These are phyloP conservation scores for Sphagnum contortum DNA, from an alignment of 225 moss, liverwort and hornwort species.

Conservation along the genomic window DNA sequence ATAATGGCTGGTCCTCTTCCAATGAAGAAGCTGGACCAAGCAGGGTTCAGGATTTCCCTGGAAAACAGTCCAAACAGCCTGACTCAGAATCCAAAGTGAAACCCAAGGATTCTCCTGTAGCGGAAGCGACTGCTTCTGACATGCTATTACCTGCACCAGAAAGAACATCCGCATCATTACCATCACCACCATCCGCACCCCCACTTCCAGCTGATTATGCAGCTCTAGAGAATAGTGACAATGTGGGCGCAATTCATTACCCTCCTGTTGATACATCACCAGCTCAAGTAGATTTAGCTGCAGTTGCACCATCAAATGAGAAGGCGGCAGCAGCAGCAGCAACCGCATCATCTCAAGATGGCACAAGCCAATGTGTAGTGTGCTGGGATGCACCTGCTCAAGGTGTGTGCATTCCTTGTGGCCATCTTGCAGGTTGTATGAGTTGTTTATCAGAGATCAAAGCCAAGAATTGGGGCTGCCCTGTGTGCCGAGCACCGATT, in stretches of 20 bases:
- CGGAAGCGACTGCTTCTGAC: constrained; percentile 3
- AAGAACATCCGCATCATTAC: neutral
- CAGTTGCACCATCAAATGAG: constrained; percentile 6
- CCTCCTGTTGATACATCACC: constrained; percentile 68
- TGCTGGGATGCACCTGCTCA: constrained; percentile 96
- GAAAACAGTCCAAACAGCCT: constrained; percentile 3
- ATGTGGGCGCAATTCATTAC: constrained; percentile 53
- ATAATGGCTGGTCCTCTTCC: constrained; percentile 34
- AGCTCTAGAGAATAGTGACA: constrained; percentile 19
- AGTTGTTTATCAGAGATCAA: constrained; percentile 87
- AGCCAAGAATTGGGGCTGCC: constrained; percentile 84
- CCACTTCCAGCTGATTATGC: constrained; percentile 44
- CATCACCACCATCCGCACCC: constrained; percentile 54
- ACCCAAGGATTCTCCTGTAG: neutral
- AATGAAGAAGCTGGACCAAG: constrained; percentile 49
- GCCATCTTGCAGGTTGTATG: constrained; percentile 90
- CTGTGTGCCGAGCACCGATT: constrained; percentile 83
- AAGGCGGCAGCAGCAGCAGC: constrained; percentile 8
- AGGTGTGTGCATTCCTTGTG: constrained; percentile 91
- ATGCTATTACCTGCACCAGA: neutral
- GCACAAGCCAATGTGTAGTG: constrained; percentile 67
- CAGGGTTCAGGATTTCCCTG: constrained; percentile 16
- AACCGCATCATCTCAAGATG: constrained; percentile 34
- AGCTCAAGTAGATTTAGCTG: constrained; percentile 40
- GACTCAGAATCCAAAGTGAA: neutral